Evolutionary conservation across 2,329 filamentous ascomycete species (phyloP).

Genomic region (Arachnomyces sp.): DNA sequence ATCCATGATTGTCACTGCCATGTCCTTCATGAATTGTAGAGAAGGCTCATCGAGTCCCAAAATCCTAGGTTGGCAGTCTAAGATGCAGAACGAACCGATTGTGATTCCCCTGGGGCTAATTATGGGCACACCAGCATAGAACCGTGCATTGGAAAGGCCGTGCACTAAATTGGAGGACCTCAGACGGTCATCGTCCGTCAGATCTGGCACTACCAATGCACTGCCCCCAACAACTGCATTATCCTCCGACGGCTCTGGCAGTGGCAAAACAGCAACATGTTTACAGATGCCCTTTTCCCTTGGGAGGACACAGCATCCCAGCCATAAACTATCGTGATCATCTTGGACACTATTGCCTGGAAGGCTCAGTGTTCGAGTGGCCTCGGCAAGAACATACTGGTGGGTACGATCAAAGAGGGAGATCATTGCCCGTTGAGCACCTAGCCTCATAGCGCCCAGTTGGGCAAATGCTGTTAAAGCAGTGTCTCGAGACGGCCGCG

Average conservation of each 20-base stretch:
- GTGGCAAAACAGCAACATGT: slow-evolving; percentile 12
- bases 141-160: slow-evolving; percentile 27
- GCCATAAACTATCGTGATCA: slow-evolving; percentile 7
- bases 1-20: slow-evolving; percentile 49
- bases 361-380: slow-evolving; percentile 16
- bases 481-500: no score
- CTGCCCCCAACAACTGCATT: slow-evolving; percentile 1
- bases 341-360: slow-evolving; percentile 8
- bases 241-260: background rate
- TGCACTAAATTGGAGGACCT: slow-evolving; percentile 20
- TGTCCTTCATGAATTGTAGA: slow-evolving; percentile 54
- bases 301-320: slow-evolving; percentile 15
- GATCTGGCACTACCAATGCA: slow-evolving; percentile 24
- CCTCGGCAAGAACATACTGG: slow-evolving; percentile 22
- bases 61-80: slow-evolving; percentile 45
- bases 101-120: slow-evolving; percentile 45
- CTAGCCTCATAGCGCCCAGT: slow-evolving; percentile 18
- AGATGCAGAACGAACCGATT: slow-evolving; percentile 53
- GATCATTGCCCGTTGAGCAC: slow-evolving; percentile 17
- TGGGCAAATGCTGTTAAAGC: slow-evolving; percentile 22
- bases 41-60: no score
- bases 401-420: slow-evolving; percentile 20
- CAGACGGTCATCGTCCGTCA: slow-evolving; percentile 25
- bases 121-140: slow-evolving; percentile 53
- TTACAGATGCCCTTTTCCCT: slow-evolving; percentile 23